These are phyloP conservation scores for Dryadomyces quercivorus DNA, from an alignment of 2,329 filamentous ascomycete genomes.

Conservation along the genomic window DNA sequence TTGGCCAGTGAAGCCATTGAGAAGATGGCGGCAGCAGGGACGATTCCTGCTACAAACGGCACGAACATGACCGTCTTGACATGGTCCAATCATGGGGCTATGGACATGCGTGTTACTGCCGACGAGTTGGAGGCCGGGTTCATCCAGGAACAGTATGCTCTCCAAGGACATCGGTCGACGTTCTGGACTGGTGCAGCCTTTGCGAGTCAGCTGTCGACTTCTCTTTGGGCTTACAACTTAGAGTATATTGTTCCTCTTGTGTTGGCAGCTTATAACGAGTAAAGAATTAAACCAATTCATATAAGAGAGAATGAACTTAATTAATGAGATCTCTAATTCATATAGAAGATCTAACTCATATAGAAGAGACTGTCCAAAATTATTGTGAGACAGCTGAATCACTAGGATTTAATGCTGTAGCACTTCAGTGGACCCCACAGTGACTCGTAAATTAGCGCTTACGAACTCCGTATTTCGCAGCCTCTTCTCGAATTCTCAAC, in stretches of 20 bases:
- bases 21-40: conserved; percentile 13
- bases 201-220: conserved; percentile 19
- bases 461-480: too few species aligned
- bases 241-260: conserved; percentile 4
- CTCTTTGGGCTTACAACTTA: conserved; percentile 20
- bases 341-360: too few species aligned
- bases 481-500: not conserved
- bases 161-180: conserved; percentile 26
- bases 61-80: conserved; percentile 13
- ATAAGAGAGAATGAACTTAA: too few species aligned
- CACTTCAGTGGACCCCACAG: too few species aligned
- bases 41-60: conserved; percentile 10
- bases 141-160: conserved; percentile 21
- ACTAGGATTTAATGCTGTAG: too few species aligned
- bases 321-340: too few species aligned
- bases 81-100: conserved; percentile 19
- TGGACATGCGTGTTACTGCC: conserved; percentile 19
- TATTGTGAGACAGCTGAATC: too few species aligned
- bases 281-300: too few species aligned
- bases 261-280: not conserved
- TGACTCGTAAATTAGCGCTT: too few species aligned
- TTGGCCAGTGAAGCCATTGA: conserved; percentile 15
- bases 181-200: conserved; percentile 26
- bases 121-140: conserved; percentile 22
- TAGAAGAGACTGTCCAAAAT: too few species aligned